Evolutionary conservation across 108 stramenopile species (phyloP).

Genomic region (Nitzschia sp.): DNA sequence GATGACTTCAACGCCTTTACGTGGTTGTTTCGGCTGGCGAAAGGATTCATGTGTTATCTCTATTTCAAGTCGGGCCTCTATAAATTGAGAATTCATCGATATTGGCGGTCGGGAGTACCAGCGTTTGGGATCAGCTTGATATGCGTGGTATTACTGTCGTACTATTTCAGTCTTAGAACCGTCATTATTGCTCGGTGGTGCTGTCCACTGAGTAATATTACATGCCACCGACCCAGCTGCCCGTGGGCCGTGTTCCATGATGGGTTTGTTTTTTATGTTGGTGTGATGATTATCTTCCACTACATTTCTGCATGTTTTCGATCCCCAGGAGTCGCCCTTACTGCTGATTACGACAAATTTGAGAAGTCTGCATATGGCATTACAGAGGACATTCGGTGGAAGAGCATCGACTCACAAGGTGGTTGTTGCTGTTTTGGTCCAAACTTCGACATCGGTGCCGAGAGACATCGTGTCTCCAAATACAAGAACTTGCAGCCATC

Average conservation of each 20-base stretch:
- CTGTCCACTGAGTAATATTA: background rate
- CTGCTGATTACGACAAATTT: background rate
- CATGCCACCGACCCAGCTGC: constrained; percentile 1
- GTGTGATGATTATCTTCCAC: constrained; percentile 60
- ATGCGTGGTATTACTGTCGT: constrained; percentile 16
- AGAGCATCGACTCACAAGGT: constrained; percentile 34
- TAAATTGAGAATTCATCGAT: constrained; percentile 23
- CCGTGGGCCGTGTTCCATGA: constrained; percentile 35
- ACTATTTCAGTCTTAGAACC: constrained; percentile 28
- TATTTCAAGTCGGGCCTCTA: constrained; percentile 20
- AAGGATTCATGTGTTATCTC: background rate
- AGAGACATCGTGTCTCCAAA: constrained; percentile 20
- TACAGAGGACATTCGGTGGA: constrained; percentile 24
- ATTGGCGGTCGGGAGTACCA: constrained; percentile 35
- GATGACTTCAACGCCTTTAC: constrained; percentile 63
- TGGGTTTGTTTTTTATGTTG: constrained; percentile 49
- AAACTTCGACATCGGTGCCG: constrained; percentile 18
- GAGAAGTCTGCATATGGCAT: background rate
- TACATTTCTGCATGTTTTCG: constrained; percentile 48
- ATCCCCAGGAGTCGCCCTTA: constrained; percentile 68
- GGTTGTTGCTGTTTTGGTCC: constrained; percentile 37
- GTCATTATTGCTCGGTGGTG: constrained; percentile 48
- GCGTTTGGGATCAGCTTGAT: constrained; percentile 35
- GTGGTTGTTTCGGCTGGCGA: constrained; percentile 57
- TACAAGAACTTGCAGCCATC: constrained; percentile 16